Evolutionary conservation across 768 basidiomycete genomes (phyloP).

Genomic region (Cystoderma amianthinum): DNA sequence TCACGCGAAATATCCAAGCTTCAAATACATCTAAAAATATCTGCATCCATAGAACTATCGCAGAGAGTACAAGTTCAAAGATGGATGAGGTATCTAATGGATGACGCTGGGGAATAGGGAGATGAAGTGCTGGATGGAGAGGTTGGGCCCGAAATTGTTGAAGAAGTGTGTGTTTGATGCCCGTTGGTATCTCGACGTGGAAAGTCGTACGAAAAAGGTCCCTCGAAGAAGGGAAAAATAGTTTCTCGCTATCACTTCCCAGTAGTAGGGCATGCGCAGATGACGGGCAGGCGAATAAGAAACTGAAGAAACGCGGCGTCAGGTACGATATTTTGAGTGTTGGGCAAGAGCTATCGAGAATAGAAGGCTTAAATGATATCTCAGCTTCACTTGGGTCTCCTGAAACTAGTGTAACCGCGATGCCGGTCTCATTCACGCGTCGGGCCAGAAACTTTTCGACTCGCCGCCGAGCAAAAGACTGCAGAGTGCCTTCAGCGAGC

Average conservation of each 20-base stretch:
- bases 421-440: not conserved
- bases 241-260: conserved; percentile 26
- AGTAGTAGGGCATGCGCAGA: conserved; percentile 33
- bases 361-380: not conserved
- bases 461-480: not conserved
- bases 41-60: not conserved
- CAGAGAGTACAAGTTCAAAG: not conserved
- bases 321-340: not conserved
- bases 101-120: not conserved
- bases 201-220: conserved; percentile 30
- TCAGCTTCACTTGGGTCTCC: not conserved
- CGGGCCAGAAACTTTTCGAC: not conserved
- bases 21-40: conserved; percentile 1
- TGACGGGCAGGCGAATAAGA: conserved; percentile 25
- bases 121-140: not conserved
- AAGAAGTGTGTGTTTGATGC: not conserved
- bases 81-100: not conserved
- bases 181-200: conserved; percentile 14
- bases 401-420: not conserved
- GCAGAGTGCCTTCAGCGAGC: not conserved
- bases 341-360: not conserved
- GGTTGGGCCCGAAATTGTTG: not conserved
- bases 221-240: conserved; percentile 29
- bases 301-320: conserved; percentile 1
- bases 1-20: conserved; percentile 22